Percentiles rank a stretch among this genome's conserved stretches.
Evolutionary conservation across 257 asterid genomes (phyloP).

Genomic region (Apocynum venetum): DNA sequence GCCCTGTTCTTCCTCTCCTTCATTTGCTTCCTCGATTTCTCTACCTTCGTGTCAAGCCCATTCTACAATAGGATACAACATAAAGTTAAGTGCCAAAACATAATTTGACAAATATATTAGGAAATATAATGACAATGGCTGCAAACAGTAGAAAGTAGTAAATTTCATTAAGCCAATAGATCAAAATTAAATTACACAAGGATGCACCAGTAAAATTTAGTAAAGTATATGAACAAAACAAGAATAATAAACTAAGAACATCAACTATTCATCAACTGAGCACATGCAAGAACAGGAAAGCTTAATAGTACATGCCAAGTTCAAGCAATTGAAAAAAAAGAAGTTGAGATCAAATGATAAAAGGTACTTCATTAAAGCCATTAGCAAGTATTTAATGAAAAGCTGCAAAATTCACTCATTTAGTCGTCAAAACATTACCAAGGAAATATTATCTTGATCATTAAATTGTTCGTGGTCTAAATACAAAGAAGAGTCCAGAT

Average conservation of each 20-base stretch:
- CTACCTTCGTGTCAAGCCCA: constrained; percentile 85
- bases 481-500: not conserved
- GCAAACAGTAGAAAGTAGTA: not conserved
- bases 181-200: too few relatives aligned
- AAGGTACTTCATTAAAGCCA: not conserved
- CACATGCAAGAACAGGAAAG: not conserved
- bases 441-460: not conserved
- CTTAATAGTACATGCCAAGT: not conserved
- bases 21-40: constrained; percentile 87
- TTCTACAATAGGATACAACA: constrained; percentile 37
- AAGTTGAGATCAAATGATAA: not conserved
- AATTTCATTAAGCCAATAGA: too few relatives aligned
- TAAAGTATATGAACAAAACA: not conserved
- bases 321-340: not conserved
- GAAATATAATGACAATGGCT: not conserved
- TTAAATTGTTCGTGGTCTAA: not conserved
- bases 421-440: not conserved
- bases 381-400: not conserved
- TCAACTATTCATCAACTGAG: not conserved
- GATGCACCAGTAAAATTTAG: not conserved
- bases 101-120: not conserved
- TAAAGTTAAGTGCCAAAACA: not conserved
- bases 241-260: not conserved
- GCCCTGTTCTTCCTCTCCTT: constrained; percentile 89
- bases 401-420: not conserved